Conservation (phyloP, 768 basidiomycete species). For the Pleurotus citrinopileatus region DNA sequence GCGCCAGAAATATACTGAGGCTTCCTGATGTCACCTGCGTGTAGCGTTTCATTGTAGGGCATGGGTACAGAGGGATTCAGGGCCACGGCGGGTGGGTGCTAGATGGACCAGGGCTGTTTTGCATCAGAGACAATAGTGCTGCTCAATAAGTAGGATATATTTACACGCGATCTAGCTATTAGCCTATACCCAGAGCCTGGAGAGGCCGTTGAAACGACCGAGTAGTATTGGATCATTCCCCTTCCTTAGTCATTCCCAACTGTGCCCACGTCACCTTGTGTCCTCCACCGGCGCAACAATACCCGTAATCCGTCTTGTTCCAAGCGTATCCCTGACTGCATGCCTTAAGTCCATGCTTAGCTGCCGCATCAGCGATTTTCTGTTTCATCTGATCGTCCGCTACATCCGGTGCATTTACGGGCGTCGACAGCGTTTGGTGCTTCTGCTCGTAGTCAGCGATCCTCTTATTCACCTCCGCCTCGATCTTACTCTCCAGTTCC, state of each 20-base stretch:
- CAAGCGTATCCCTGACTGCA: neutral
- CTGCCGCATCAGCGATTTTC: neutral
- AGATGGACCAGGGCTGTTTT: no score
- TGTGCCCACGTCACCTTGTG: neutral
- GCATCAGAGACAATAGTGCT: no score
- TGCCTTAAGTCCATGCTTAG: neutral
- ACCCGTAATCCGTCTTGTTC: neutral
- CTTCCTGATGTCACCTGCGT: no score
- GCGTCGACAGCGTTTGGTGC: neutral
- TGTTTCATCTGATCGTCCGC: neutral
- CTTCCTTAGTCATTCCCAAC: neutral
- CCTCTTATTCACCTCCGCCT: neutral
- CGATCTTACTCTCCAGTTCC: conserved; percentile 1
- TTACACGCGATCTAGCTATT: no score
- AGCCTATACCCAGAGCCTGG: no score
- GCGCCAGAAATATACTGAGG: no score
- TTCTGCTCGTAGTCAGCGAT: conserved; percentile 1
- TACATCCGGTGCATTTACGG: neutral
- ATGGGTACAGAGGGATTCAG: no score
- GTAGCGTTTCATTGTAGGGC: no score
- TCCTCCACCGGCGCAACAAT: neutral
- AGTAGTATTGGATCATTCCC: no score
- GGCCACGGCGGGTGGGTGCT: no score
- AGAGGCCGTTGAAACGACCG: no score
- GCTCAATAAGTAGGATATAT: no score